These are phyloP conservation scores for Russula foetens DNA, from an alignment of 768 basidiomycete genomes.

Conservation along the genomic window DNA sequence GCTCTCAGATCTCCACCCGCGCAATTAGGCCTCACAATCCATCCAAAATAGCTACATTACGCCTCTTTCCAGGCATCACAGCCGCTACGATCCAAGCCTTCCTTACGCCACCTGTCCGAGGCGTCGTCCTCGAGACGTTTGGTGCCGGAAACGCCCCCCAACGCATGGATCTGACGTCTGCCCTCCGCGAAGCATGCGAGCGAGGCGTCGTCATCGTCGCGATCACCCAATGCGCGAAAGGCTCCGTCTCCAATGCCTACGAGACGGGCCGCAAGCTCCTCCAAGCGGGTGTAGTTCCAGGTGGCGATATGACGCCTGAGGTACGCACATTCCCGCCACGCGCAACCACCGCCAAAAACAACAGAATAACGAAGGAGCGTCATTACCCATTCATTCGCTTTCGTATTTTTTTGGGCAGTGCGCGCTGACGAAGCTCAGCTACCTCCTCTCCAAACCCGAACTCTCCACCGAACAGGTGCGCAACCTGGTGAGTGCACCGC, in stretches of 20 bases:
- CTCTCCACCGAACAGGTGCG: slow-evolving; percentile 62
- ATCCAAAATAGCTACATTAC: slow-evolving; percentile 53
- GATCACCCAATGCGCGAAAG: slow-evolving; percentile 85
- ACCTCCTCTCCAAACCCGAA: slow-evolving; percentile 82
- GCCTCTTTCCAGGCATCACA: slow-evolving; percentile 84
- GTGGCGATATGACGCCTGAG: slow-evolving; percentile 95
- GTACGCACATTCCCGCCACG: slow-evolving; percentile 30
- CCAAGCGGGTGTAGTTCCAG: slow-evolving; percentile 71
- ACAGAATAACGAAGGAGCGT: not conserved
- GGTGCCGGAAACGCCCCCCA: slow-evolving; percentile 92
- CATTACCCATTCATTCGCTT: not conserved
- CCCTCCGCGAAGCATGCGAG: slow-evolving; percentile 72
- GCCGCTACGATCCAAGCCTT: slow-evolving; percentile 67
- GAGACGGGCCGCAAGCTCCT: slow-evolving; percentile 67
- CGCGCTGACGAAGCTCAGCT: slow-evolving; percentile 83
- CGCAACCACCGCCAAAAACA: not conserved
- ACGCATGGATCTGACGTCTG: slow-evolving; percentile 63
- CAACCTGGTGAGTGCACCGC: slow-evolving; percentile 61
- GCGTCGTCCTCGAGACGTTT: slow-evolving; percentile 85
- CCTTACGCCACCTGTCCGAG: slow-evolving; percentile 62
- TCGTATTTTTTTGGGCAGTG: slow-evolving; percentile 40
- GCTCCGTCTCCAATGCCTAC: slow-evolving; percentile 78
- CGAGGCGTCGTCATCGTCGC: slow-evolving; percentile 84
- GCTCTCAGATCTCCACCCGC: not conserved
- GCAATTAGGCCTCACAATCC: not conserved